These are phyloP conservation scores for Taiwanofungus camphoratus DNA, from an alignment of 1,284 basidiomycete genomes.

Conservation along the genomic window DNA sequence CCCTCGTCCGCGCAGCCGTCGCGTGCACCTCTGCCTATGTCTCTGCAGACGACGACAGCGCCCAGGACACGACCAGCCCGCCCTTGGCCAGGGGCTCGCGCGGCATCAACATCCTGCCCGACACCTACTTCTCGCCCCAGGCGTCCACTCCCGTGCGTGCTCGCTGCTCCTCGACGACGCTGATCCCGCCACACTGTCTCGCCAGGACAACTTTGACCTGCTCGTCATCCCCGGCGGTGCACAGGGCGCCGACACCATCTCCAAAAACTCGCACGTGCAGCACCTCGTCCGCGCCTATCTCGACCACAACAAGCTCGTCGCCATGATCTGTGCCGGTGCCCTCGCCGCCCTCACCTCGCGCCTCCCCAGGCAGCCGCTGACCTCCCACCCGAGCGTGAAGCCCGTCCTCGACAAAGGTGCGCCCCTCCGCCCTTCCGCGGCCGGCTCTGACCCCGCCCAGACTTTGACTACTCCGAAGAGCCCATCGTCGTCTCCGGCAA, in stretches of 20 bases:
- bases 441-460: slow-evolving; percentile 30
- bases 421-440: slow-evolving; percentile 10
- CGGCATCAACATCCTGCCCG: slow-evolving; percentile 70
- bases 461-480: slow-evolving; percentile 74
- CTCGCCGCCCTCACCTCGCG: slow-evolving; percentile 61
- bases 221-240: slow-evolving; percentile 79
- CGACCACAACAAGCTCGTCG: slow-evolving; percentile 57
- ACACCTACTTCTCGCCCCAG: slow-evolving; percentile 46
- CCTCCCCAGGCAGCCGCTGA: slow-evolving; percentile 61
- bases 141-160: slow-evolving; percentile 21
- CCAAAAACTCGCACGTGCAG: slow-evolving; percentile 55
- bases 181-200: too few species aligned
- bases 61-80: slow-evolving; percentile 20
- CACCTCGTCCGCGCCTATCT: slow-evolving; percentile 59
- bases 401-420: slow-evolving; percentile 52
- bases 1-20: slow-evolving; percentile 71
- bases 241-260: slow-evolving; percentile 74
- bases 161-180: too few species aligned
- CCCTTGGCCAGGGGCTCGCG: slow-evolving; percentile 61
- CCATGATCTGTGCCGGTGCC: slow-evolving; percentile 79
- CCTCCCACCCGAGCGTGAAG: slow-evolving; percentile 79
- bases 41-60: slow-evolving; percentile 27
- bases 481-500: slow-evolving; percentile 72
- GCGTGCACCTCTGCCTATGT: slow-evolving; percentile 61
- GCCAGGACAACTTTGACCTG: slow-evolving; percentile 59